These are phyloP conservation scores for Paxillus ammoniavirescens DNA, from an alignment of 768 basidiomycete species.

Conservation along the genomic window DNA sequence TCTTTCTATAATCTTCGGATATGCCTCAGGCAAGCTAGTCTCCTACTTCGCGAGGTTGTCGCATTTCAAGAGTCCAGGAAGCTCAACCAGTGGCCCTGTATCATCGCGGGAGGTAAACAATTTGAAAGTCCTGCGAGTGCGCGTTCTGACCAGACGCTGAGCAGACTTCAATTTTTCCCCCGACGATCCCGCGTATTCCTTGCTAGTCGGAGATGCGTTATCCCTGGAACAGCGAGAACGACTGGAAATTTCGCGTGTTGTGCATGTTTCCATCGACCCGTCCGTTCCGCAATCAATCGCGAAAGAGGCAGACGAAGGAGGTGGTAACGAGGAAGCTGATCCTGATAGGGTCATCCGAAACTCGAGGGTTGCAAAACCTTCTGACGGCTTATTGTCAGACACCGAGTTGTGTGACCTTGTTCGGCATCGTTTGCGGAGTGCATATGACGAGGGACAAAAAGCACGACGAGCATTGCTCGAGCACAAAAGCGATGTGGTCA, in stretches of 20 bases:
- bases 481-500: slow-evolving; percentile 25
- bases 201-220: slow-evolving; percentile 65
- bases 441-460: slow-evolving; percentile 58
- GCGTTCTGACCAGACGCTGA: not conserved
- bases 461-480: slow-evolving; percentile 15
- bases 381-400: slow-evolving; percentile 69
- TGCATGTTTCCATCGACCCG: slow-evolving; percentile 70
- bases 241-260: slow-evolving; percentile 64
- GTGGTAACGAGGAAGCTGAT: slow-evolving; percentile 43
- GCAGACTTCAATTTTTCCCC: slow-evolving; percentile 92
- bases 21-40: slow-evolving; percentile 63
- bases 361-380: slow-evolving; percentile 54
- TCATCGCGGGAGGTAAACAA: slow-evolving; percentile 78
- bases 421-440: slow-evolving; percentile 51
- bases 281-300: slow-evolving; percentile 35
- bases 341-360: slow-evolving; percentile 74
- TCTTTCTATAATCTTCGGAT: not conserved
- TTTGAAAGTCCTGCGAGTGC: not conserved
- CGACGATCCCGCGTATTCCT: slow-evolving; percentile 76
- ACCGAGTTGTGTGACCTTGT: slow-evolving; percentile 51
- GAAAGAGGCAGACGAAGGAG: slow-evolving; percentile 33
- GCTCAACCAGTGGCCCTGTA: slow-evolving; percentile 65
- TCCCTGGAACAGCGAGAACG: slow-evolving; percentile 48
- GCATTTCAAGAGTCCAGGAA: slow-evolving; percentile 50
- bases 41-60: slow-evolving; percentile 65